A percentile compares a stretch with the other conserved stretches of the same genome.
These are phyloP conservation scores for Cryomyces minteri DNA, from an alignment of 495 filamentous ascomycete genomes.

Conservation along the genomic window DNA sequence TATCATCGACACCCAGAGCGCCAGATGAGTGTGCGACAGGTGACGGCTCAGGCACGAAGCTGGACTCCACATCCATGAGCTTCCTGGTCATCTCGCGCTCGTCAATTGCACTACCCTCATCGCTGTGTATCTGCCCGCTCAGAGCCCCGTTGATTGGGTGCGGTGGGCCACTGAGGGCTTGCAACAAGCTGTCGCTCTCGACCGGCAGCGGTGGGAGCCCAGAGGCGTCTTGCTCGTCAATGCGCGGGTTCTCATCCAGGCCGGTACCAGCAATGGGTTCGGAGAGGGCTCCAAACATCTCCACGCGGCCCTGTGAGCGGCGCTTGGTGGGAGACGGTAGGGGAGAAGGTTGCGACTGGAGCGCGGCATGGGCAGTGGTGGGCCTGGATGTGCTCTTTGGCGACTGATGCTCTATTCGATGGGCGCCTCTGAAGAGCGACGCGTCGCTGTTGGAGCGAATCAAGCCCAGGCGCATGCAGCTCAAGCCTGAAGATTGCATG, in stretches of 20 bases:
- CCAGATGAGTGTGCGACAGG: slow-evolving; percentile 20
- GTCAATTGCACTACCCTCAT: slow-evolving; percentile 34
- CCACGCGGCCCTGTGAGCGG: background rate
- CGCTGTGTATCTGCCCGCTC: slow-evolving; percentile 1
- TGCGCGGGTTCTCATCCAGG: background rate
- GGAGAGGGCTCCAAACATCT: background rate
- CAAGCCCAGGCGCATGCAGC: too few species aligned
- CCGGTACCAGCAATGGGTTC: background rate
- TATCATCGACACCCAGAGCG: slow-evolving; percentile 34
- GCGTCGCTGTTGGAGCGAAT: background rate
- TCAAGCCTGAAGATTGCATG: too few species aligned
- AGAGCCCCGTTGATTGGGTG: background rate
- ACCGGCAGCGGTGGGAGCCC: background rate
- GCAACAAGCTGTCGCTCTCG: background rate
- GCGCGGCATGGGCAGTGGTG: background rate
- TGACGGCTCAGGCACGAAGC: slow-evolving; percentile 45
- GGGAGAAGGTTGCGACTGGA: background rate
- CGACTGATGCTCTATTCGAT: background rate
- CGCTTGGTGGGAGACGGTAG: too few species aligned
- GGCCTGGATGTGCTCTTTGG: background rate
- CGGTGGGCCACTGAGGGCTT: background rate
- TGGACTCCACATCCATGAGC: slow-evolving; percentile 76
- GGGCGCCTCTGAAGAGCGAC: background rate
- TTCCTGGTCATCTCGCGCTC: slow-evolving; percentile 46
- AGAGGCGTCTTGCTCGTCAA: background rate